Conservation (phyloP, 345 rosid genomes). For the Salix exigua region DNA sequence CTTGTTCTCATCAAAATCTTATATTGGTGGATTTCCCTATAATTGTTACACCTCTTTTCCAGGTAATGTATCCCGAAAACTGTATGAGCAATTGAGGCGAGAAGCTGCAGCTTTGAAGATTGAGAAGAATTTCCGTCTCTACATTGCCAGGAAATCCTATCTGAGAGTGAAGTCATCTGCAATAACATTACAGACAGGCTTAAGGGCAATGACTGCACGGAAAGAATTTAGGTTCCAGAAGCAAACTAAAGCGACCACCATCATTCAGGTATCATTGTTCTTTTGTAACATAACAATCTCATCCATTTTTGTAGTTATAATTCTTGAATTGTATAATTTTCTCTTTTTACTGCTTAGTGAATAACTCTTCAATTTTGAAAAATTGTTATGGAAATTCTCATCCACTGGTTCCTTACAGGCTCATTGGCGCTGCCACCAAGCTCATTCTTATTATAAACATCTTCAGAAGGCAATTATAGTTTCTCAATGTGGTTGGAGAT, state of each 20-base stretch:
- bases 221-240: slow-evolving; percentile 80
- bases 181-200: slow-evolving; percentile 66
- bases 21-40: not conserved
- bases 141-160: slow-evolving; percentile 60
- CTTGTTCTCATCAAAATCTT: not conserved
- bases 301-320: slow-evolving; percentile 3
- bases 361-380: slow-evolving; percentile 1
- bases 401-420: slow-evolving; percentile 28
- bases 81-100: slow-evolving; percentile 67
- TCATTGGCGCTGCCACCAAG: slow-evolving; percentile 33
- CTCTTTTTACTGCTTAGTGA: slow-evolving; percentile 1
- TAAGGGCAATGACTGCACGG: slow-evolving; percentile 84
- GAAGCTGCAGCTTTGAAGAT: slow-evolving; percentile 82
- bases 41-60: not conserved
- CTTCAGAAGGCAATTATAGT: slow-evolving; percentile 30
- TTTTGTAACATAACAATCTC: not conserved
- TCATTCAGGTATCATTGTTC: slow-evolving; percentile 53
- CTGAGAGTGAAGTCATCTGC: slow-evolving; percentile 47
- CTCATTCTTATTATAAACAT: slow-evolving; percentile 30
- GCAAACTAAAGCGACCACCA: slow-evolving; percentile 77
- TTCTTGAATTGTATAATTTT: not conserved
- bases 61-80: slow-evolving; percentile 50
- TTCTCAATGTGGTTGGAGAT: slow-evolving; percentile 41
- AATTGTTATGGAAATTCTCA: slow-evolving; percentile 16
- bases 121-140: slow-evolving; percentile 65